phyloP scores from a whole-genome alignment of 495 filamentous ascomycete genomes.

The Tuber microsphaerosporum region DNA sequence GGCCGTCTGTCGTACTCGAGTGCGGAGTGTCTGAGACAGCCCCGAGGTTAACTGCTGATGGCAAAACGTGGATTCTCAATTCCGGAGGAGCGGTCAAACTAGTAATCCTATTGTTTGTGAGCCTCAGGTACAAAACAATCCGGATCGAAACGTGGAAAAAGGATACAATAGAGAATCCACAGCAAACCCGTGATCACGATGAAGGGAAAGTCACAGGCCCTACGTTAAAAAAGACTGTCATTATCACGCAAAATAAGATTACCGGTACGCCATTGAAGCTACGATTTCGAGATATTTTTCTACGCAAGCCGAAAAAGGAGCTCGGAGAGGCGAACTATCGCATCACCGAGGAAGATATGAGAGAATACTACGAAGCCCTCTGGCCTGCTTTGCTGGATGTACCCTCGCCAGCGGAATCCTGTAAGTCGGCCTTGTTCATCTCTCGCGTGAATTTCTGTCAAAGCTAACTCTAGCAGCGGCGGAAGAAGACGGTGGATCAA shows the following conservation, averaged over 20 bases:
- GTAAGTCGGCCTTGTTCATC: too few species aligned
- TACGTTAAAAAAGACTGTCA: neutral
- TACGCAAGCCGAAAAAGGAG: neutral
- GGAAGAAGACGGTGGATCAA: too few species aligned
- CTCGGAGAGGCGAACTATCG: constrained; percentile 9
- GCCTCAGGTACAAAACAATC: neutral
- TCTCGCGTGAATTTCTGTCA: too few species aligned
- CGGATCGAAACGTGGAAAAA: neutral
- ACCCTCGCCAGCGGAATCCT: too few species aligned
- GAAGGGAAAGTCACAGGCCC: neutral
- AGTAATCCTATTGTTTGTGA: neutral
- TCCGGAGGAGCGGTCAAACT: neutral
- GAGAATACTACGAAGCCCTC: too few species aligned
- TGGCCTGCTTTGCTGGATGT: too few species aligned
- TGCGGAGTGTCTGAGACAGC: constrained; percentile 7
- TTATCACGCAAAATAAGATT: neutral
- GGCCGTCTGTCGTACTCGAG: too few species aligned
- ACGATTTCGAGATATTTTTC: constrained; percentile 10
- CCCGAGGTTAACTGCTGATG: neutral
- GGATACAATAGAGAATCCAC: neutral
- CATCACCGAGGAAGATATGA: constrained; percentile 5
- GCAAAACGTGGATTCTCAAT: constrained; percentile 9
- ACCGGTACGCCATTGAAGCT: constrained; percentile 5
- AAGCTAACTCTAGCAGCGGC: too few species aligned
- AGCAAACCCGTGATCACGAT: neutral